Conservation (phyloP, 1,284 basidiomycete genomes). For the Cystobasidium slooffiae region DNA sequence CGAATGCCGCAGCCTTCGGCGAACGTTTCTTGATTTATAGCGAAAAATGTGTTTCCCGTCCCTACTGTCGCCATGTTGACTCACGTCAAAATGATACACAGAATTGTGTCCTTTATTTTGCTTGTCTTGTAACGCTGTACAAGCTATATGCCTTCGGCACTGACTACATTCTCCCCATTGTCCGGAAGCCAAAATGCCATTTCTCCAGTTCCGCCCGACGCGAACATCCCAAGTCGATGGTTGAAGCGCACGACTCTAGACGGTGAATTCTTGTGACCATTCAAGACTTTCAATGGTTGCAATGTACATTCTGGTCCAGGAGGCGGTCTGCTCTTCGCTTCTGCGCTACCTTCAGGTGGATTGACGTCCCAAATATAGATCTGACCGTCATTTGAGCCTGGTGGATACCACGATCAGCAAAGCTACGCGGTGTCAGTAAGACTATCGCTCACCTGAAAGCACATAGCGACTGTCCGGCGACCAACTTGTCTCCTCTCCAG, state of each 20-base stretch:
- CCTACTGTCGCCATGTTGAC: too few relatives aligned
- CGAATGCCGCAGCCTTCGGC: too few relatives aligned
- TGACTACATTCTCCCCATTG: background rate
- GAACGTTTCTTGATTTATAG: too few relatives aligned
- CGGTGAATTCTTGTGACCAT: conserved; percentile 74
- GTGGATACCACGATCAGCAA: background rate
- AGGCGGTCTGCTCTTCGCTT: conserved; percentile 45
- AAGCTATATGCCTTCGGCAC: conserved; percentile 8
- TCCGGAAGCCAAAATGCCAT: conserved; percentile 31
- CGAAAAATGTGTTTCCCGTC: too few relatives aligned
- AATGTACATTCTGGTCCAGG: conserved; percentile 60
- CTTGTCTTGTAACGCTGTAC: too few relatives aligned
- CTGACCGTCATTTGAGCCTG: conserved; percentile 80
- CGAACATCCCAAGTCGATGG: conserved; percentile 84
- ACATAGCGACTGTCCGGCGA: conserved; percentile 89
- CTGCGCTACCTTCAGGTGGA: conserved; percentile 55
- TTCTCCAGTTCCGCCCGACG: conserved; percentile 74
- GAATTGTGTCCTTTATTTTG: too few relatives aligned
- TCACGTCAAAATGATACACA: too few relatives aligned
- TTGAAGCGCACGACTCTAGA: conserved; percentile 85
- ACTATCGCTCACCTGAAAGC: conserved; percentile 60
- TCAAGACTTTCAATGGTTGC: conserved; percentile 66
- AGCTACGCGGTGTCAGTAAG: background rate
- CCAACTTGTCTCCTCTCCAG: conserved; percentile 89
- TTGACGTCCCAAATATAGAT: conserved; percentile 75